Evolutionary conservation across 345 rosid species (phyloP).

Genomic region (Trapa incisa): DNA sequence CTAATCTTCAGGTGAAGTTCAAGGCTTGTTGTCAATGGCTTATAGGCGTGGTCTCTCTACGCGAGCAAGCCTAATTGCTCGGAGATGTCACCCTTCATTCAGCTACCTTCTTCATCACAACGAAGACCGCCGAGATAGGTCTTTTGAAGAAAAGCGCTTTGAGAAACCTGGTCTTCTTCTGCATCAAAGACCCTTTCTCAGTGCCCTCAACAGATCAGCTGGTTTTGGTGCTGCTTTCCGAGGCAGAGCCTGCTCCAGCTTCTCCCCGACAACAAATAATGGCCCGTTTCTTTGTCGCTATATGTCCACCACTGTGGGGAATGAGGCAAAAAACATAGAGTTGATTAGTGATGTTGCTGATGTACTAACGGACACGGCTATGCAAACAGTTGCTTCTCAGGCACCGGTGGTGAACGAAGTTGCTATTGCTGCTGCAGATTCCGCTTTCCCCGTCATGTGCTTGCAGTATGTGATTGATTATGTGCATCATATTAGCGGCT

Average conservation of each 20-base stretch:
- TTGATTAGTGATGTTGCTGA: constrained; percentile 34
- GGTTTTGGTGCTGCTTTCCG: constrained; percentile 11
- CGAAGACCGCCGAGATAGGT: constrained; percentile 21
- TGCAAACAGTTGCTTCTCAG: constrained; percentile 37
- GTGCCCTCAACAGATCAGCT: constrained; percentile 14
- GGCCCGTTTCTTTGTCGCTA: constrained; percentile 34
- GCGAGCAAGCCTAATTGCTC: constrained; percentile 31
- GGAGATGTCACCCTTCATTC: constrained; percentile 22
- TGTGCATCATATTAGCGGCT: constrained; percentile 50
- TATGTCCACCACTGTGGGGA: constrained; percentile 43
- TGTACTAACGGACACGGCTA: constrained; percentile 32
- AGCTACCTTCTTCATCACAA: constrained; percentile 23
- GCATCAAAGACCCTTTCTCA: constrained; percentile 26
- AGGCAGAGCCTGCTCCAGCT: constrained; percentile 15
- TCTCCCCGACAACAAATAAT: constrained; percentile 18
- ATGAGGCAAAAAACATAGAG: constrained; percentile 33
- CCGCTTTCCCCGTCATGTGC: constrained; percentile 44
- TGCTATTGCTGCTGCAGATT: constrained; percentile 63
- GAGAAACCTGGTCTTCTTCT: constrained; percentile 19
- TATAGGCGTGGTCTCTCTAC: constrained; percentile 35
- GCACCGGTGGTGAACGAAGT: constrained; percentile 54
- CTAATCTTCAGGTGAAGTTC: neutral
- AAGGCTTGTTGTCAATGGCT: constrained; percentile 29
- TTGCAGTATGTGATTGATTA: constrained; percentile 62
- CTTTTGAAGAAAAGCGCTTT: constrained; percentile 16